Evolutionary conservation across 352 stramenopile species (phyloP).

Genomic region (Pythium pyrilobum): DNA sequence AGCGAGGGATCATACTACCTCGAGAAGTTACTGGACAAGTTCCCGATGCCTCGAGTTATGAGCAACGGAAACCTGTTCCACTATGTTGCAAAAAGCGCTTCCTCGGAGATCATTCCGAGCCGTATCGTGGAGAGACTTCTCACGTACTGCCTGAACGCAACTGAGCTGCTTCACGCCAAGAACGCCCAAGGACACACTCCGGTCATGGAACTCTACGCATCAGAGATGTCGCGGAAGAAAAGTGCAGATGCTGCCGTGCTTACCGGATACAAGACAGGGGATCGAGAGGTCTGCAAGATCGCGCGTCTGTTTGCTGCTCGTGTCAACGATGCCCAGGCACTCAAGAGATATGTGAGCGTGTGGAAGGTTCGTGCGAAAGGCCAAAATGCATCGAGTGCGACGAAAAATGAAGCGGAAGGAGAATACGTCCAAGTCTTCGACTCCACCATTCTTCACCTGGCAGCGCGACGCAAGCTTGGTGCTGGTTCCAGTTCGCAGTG

Average conservation of each 20-base stretch:
- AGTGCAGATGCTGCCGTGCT: too few relatives aligned
- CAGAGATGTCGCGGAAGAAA: conserved; percentile 21
- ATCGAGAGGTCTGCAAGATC: conserved; percentile 1
- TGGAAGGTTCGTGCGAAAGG: neutral
- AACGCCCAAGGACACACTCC: conserved; percentile 35
- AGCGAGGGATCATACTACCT: conserved; percentile 34
- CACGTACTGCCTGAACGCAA: conserved; percentile 21
- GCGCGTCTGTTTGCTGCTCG: neutral
- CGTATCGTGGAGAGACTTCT: conserved; percentile 34
- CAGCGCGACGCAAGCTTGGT: neutral
- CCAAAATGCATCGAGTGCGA: too few relatives aligned
- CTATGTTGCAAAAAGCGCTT: conserved; percentile 24
- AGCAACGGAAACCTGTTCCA: conserved; percentile 56
- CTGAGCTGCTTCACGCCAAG: conserved; percentile 37
- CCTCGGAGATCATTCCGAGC: conserved; percentile 9
- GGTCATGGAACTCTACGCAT: conserved; percentile 35
- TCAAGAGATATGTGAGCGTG: conserved; percentile 8
- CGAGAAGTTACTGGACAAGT: conserved; percentile 35
- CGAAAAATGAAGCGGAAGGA: neutral
- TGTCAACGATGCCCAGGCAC: conserved; percentile 3
- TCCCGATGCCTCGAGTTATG: conserved; percentile 11
- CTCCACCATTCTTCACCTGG: conserved; percentile 9
- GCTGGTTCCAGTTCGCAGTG: conserved; percentile 16
- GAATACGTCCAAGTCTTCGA: neutral
- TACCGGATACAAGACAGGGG: neutral